Conservation (phyloP, 108 stramenopile species). For the Aureococcus anophagefferens region DNA sequence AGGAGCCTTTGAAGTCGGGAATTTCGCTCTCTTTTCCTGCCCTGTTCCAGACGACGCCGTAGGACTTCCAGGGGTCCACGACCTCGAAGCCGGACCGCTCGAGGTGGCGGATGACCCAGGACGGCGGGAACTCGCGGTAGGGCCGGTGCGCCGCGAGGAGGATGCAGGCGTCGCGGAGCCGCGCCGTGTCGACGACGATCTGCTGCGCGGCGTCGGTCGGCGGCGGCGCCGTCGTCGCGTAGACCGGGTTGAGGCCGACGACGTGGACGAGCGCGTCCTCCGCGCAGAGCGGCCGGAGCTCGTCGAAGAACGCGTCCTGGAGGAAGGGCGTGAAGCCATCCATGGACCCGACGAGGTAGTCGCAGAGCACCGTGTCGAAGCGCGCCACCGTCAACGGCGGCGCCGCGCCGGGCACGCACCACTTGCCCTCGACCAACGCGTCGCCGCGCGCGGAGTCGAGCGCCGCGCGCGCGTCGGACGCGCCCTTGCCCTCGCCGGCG, state of each 20-base stretch:
- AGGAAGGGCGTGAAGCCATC: neutral
- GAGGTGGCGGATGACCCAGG: neutral
- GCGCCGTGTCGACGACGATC: neutral
- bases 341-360: constrained; percentile 1
- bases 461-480: neutral
- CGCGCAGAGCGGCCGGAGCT: neutral
- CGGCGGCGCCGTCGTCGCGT: neutral
- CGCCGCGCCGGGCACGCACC: neutral
- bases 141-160: neutral
- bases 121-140: neutral
- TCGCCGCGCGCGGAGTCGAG: neutral
- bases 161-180: neutral
- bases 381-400: neutral
- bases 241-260: neutral
- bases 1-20: no score
- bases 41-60: neutral
- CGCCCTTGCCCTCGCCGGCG: neutral
- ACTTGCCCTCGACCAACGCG: neutral
- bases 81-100: neutral
- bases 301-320: neutral
- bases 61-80: neutral
- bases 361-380: neutral
- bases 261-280: neutral
- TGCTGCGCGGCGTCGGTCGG: neutral
- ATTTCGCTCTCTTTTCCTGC: no score